These are phyloP conservation scores for Podaxis pistillaris DNA, from an alignment of 768 basidiomycete species.

Conservation along the genomic window DNA sequence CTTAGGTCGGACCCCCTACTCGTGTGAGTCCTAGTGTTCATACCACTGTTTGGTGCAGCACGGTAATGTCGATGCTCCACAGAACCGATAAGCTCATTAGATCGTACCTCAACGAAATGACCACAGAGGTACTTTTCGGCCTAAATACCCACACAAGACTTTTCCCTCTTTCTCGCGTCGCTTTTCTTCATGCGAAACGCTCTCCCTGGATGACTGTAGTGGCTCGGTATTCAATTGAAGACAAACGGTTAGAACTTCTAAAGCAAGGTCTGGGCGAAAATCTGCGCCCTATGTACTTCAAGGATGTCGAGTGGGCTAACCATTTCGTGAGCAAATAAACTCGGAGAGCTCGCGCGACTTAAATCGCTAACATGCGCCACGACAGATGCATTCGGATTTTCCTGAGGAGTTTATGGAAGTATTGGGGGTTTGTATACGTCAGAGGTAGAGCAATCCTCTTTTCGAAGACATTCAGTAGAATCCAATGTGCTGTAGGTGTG, in stretches of 20 bases:
- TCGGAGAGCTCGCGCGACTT: neutral
- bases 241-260: neutral
- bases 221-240: too few species aligned
- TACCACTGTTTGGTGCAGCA: neutral
- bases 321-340: neutral
- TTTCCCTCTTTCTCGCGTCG: neutral
- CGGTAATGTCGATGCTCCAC: neutral
- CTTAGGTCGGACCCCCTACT: neutral
- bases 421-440: neutral
- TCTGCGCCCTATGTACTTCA: neutral
- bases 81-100: neutral
- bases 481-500: too few species aligned
- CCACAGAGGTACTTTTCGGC: neutral
- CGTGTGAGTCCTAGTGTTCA: neutral
- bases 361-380: neutral
- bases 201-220: neutral
- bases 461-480: too few species aligned
- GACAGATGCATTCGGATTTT: neutral
- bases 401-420: neutral
- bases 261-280: neutral
- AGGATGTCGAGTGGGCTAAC: neutral
- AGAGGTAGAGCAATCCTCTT: neutral
- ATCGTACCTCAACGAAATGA: neutral
- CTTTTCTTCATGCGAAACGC: neutral
- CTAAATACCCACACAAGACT: neutral